Evolutionary conservation across 1,284 basidiomycete genomes (phyloP).

Genomic region (Boletellus deceptivus): DNA sequence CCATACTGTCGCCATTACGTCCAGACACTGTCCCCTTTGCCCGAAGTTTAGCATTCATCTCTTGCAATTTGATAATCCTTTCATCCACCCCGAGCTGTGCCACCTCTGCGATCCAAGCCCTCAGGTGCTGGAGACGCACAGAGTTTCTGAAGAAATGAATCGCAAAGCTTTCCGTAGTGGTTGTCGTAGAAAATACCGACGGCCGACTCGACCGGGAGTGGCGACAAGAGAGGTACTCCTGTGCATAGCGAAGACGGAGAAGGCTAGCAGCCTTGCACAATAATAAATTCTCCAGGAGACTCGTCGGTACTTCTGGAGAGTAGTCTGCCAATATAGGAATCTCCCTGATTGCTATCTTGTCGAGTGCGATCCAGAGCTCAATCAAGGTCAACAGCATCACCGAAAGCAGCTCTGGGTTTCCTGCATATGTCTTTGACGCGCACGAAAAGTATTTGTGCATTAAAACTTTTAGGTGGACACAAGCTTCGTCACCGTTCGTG

Average conservation of each 20-base stretch:
- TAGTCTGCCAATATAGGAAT: constrained; percentile 42
- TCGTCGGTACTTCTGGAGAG: constrained; percentile 42
- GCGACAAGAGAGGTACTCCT: constrained; percentile 31
- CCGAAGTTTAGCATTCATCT: background rate
- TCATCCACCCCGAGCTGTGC: background rate
- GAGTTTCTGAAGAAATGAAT: constrained; percentile 8
- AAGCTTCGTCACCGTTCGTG: constrained; percentile 4
- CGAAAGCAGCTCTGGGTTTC: constrained; percentile 42
- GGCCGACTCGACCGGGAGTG: constrained; percentile 13
- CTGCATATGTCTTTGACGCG: constrained; percentile 28
- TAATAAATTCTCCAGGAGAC: constrained; percentile 40
- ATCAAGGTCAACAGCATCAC: constrained; percentile 43
- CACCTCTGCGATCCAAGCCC: background rate
- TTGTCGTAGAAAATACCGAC: constrained; percentile 21
- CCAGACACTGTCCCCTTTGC: too few relatives aligned
- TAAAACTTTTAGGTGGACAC: constrained; percentile 18
- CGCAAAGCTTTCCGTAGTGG: constrained; percentile 20
- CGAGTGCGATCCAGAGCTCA: constrained; percentile 46
- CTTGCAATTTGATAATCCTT: background rate
- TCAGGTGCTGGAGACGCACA: background rate
- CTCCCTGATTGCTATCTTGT: constrained; percentile 34
- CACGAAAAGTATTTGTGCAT: constrained; percentile 26
- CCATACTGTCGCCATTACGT: too few relatives aligned
- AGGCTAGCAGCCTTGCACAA: constrained; percentile 33
- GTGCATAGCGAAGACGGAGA: constrained; percentile 24